phyloP scores from a whole-genome alignment of 768 basidiomycete genomes.

The Asterophora parasitica region DNA sequence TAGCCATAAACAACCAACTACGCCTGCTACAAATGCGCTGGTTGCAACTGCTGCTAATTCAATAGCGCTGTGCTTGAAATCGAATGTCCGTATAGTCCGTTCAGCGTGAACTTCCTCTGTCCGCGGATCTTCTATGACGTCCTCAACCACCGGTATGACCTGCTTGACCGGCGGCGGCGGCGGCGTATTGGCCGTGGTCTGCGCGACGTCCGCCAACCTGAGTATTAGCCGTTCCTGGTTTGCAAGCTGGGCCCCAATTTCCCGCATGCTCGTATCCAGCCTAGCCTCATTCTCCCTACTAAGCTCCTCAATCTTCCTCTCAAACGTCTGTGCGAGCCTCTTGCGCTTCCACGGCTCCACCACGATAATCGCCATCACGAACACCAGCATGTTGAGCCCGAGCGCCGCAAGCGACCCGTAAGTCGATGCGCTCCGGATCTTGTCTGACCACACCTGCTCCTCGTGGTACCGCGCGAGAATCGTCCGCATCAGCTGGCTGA shows the following conservation, averaged over 20 bases:
- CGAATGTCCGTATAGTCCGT: conserved; percentile 8
- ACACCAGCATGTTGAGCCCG: conserved; percentile 85
- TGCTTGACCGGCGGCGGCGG: conserved; percentile 4
- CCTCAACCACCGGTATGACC: conserved; percentile 3
- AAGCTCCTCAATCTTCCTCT: conserved; percentile 73
- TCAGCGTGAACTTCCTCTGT: conserved; percentile 3
- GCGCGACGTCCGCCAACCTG: conserved; percentile 12
- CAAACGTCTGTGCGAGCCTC: conserved; percentile 82
- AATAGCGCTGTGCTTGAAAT: conserved; percentile 4
- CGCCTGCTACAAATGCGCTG: conserved; percentile 33
- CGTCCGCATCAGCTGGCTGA: conserved; percentile 79
- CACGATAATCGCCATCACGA: conserved; percentile 81
- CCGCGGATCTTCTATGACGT: background rate
- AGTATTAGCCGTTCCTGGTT: conserved; percentile 31
- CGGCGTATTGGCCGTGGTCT: conserved; percentile 2
- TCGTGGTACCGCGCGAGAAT: conserved; percentile 95
- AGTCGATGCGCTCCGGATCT: conserved; percentile 92
- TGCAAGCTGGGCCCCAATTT: conserved; percentile 44
- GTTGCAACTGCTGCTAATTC: conserved; percentile 27
- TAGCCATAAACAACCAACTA: conserved; percentile 27
- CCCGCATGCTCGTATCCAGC: conserved; percentile 44
- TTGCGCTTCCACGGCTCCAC: conserved; percentile 97
- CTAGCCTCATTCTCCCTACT: conserved; percentile 47
- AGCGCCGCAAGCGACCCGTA: conserved; percentile 87
- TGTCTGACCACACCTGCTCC: conserved; percentile 99